phyloP scores from a whole-genome alignment of 306 rosid genomes.

The Medicago truncatula region DNA sequence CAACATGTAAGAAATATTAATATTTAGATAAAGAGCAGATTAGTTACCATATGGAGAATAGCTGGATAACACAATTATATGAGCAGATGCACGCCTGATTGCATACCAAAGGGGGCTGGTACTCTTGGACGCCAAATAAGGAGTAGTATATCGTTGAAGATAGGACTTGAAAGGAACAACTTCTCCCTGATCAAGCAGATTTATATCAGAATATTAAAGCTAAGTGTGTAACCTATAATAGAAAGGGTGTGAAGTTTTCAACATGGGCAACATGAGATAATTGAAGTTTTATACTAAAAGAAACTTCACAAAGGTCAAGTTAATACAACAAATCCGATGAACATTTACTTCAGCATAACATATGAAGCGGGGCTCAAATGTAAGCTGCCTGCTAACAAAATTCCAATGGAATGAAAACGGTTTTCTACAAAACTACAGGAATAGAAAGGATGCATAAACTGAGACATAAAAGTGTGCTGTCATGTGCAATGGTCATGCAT shows the following conservation, averaged over 20 bases:
- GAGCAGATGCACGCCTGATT: constrained; percentile 94
- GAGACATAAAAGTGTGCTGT: neutral
- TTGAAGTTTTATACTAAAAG: constrained; percentile 27
- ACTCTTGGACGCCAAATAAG: constrained; percentile 81
- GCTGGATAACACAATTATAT: constrained; percentile 87
- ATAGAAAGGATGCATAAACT: constrained; percentile 27
- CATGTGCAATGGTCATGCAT: neutral
- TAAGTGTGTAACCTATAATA: constrained; percentile 27
- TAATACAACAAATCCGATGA: constrained; percentile 33
- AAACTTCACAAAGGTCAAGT: constrained; percentile 33
- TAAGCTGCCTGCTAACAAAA: constrained; percentile 7
- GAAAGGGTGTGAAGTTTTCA: constrained; percentile 9
- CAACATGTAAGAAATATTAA: constrained; percentile 24
- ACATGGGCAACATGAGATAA: constrained; percentile 21
- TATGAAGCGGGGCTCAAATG: neutral
- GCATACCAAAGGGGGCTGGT: constrained; percentile 97
- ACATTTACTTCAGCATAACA: constrained; percentile 22
- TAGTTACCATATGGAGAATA: constrained; percentile 89
- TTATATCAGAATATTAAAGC: constrained; percentile 22
- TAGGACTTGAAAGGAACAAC: constrained; percentile 80
- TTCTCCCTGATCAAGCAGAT: constrained; percentile 68
- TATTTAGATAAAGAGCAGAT: constrained; percentile 32
- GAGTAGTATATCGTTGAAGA: constrained; percentile 78
- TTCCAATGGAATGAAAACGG: neutral
- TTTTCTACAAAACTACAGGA: constrained; percentile 16